Base-by-base conservation (phyloP, 1,139 yeast genomes). In the Williopsis jadinii region DNA sequence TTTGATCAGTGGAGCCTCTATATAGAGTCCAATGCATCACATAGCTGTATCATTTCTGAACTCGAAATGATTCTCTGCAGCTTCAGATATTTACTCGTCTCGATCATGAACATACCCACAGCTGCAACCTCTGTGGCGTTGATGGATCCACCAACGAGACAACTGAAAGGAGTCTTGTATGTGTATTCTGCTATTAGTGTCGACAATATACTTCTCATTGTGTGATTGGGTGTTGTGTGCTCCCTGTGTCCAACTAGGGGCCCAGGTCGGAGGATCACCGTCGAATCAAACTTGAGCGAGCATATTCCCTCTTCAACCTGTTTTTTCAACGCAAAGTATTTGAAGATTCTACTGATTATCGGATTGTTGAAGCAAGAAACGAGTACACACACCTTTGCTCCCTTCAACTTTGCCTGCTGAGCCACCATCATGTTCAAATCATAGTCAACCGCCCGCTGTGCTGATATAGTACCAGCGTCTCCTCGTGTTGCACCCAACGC, bases 191-290 rank as follows among this genome's bases (percentile, higher is more conserved):
- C 52, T 11, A 50, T 30, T 26, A 26, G 35, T 35, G 14, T 45
- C 32, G 28, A 47, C 26, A 30, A 31, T 8, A 30, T 14, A 19
- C 34, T 31, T 36, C 38, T 36, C 28, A 26, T 34, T 2, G 49
- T 30, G 11, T 36, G 44, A n/a, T 39, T 5, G 8, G 43, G 41
- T 0, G 39, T 36, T 6, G 44, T 29, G 2, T 10, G n/a, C 2
- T 12, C 34, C 35, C 53, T 44, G 31, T 48, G 44, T 3, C 64
- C 66, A 27, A 53, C 45, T 9, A 61, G 34, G 8, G 66, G 62
- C 3, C 66, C 66, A 3, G 66, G 64, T 44, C 62, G 52, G 10
- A 61, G 38, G 2, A 61, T 46, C 3, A 52, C 29, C 3, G 59
- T 41, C n/a, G 48, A 49, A 6, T 49, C 47, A 15, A 47, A 51